phyloP scores from a whole-genome alignment of 2,329 filamentous ascomycete genomes.

The Amauroascus verrucosus region DNA sequence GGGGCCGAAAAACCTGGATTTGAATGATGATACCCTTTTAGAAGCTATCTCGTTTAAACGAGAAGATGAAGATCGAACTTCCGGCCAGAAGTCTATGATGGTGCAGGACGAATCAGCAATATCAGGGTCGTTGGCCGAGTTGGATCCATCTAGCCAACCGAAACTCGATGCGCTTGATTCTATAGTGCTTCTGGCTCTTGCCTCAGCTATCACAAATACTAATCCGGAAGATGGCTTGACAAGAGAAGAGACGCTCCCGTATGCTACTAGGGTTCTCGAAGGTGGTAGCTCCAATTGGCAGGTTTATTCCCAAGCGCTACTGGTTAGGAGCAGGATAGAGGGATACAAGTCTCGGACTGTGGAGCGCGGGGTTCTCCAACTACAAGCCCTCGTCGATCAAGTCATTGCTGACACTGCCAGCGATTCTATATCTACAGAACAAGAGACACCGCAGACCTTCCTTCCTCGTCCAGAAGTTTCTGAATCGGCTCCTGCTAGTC shows the following conservation, averaged over 20 bases:
- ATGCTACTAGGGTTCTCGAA: conserved; percentile 74
- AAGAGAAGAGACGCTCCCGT: conserved; percentile 86
- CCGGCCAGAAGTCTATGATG: conserved; percentile 30
- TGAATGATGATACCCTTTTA: conserved; percentile 88
- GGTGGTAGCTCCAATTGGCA: conserved; percentile 96
- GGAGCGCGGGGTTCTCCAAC: conserved; percentile 79
- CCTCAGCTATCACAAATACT: conserved; percentile 83
- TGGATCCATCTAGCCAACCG: conserved; percentile 73
- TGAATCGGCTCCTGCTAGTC: conserved; percentile 55
- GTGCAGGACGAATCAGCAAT: conserved; percentile 42
- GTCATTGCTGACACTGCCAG: conserved; percentile 72
- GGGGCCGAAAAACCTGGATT: conserved; percentile 57
- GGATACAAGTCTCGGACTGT: conserved; percentile 76
- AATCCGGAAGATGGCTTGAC: conserved; percentile 76
- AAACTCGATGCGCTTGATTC: conserved; percentile 75
- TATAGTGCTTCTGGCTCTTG: conserved; percentile 66
- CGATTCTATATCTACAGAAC: conserved; percentile 25
- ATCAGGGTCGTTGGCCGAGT: conserved; percentile 49
- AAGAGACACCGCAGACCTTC: conserved; percentile 57
- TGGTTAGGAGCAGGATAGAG: conserved; percentile 84
- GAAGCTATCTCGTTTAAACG: conserved; percentile 72
- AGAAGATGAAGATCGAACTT: conserved; percentile 28
- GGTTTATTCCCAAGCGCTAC: conserved; percentile 84
- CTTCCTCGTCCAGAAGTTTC: conserved; percentile 62
- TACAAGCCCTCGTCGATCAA: conserved; percentile 92